These are phyloP conservation scores for Eucommia ulmoides DNA, from an alignment of 257 asterid genomes.

Conservation along the genomic window DNA sequence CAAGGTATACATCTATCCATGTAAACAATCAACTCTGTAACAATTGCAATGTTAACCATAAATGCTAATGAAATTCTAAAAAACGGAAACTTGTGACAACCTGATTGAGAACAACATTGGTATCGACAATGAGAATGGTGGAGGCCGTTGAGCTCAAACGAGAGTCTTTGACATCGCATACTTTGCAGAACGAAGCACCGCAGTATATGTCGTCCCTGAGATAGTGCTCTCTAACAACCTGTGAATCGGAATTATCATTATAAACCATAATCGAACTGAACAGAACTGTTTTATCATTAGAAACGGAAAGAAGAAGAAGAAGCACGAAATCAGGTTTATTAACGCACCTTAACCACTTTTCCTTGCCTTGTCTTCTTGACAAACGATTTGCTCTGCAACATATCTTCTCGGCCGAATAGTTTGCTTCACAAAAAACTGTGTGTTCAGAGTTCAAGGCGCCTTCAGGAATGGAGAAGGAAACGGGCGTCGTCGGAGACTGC, in stretches of 20 bases:
- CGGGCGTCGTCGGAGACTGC: too few species aligned
- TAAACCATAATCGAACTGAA: neutral
- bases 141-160: slow-evolving; percentile 41
- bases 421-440: too few species aligned
- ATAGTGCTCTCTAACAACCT: slow-evolving; percentile 91
- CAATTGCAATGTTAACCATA: too few species aligned
- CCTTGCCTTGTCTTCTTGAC: slow-evolving; percentile 78
- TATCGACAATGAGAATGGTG: slow-evolving; percentile 53
- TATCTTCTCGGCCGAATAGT: slow-evolving; percentile 15
- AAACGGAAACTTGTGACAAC: too few species aligned
- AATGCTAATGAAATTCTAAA: too few species aligned
- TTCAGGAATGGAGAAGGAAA: too few species aligned
- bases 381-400: slow-evolving; percentile 74
- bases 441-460: too few species aligned
- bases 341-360: slow-evolving; percentile 56
- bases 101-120: slow-evolving; percentile 92
- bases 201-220: slow-evolving; percentile 86
- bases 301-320: neutral
- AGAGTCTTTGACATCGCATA: slow-evolving; percentile 44
- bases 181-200: slow-evolving; percentile 77
- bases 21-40: neutral
- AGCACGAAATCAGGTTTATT: neutral
- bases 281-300: too few species aligned
- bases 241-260: slow-evolving; percentile 1
- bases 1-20: neutral